Evolutionary conservation across 2,329 filamentous ascomycete species (phyloP).

Genomic region (Huntiella abstrusa): DNA sequence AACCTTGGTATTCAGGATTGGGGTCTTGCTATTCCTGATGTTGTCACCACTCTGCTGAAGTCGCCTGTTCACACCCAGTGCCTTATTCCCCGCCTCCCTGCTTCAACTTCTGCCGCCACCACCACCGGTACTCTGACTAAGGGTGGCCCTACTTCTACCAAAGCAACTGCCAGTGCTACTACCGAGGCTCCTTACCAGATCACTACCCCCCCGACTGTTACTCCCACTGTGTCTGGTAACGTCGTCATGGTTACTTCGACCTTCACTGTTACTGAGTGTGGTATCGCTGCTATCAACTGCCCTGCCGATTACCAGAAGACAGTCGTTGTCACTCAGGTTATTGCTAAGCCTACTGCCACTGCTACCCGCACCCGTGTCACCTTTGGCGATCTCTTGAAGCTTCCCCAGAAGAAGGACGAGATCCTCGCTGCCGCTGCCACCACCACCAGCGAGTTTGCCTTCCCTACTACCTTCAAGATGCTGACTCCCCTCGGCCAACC

Average conservation of each 20-base stretch:
- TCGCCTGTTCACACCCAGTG: conserved; percentile 22
- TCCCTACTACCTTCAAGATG: conserved; percentile 5
- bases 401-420: neutral
- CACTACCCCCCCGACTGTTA: neutral
- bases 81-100: conserved; percentile 13
- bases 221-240: no score
- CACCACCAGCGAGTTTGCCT: conserved; percentile 2
- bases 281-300: conserved; percentile 22
- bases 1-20: conserved; percentile 21
- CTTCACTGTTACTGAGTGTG: conserved; percentile 21
- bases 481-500: conserved; percentile 3
- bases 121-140: neutral
- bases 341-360: neutral
- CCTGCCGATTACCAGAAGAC: conserved; percentile 20
- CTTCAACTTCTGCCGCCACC: neutral
- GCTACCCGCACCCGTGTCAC: neutral
- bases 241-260: conserved; percentile 9
- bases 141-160: neutral
- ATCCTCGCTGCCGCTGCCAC: neutral
- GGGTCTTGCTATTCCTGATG: conserved; percentile 22
- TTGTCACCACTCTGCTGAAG: conserved; percentile 22
- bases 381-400: neutral
- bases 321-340: conserved; percentile 15
- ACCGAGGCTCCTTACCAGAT: neutral
- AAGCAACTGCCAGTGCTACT: conserved; percentile 1